phyloP scores from a whole-genome alignment of 2,329 filamentous ascomycete genomes.

The Aureobasidium lini region DNA sequence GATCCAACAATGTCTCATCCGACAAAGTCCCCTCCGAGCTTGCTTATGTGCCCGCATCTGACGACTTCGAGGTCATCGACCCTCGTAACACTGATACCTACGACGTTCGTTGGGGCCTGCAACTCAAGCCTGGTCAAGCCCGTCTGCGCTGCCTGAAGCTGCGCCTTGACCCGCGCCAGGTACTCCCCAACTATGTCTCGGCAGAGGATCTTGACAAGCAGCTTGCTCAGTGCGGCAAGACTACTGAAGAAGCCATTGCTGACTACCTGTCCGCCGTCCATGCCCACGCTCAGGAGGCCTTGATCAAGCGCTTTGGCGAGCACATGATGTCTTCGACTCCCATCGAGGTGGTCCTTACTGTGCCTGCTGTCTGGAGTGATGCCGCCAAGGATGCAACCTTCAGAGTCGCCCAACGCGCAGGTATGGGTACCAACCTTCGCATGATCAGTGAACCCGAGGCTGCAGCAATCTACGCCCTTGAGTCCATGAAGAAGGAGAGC shows the following conservation, averaged over 20 bases:
- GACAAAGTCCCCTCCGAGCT: conserved; percentile 82
- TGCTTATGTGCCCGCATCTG: conserved; percentile 39
- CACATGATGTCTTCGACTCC: conserved; percentile 45
- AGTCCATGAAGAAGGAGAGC: conserved; percentile 70
- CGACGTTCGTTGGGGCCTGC: conserved; percentile 78
- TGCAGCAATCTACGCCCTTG: conserved; percentile 70
- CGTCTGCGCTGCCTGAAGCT: conserved; percentile 76
- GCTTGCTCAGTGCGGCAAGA: conserved; percentile 67
- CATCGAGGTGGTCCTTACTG: conserved; percentile 73
- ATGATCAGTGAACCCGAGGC: conserved; percentile 71
- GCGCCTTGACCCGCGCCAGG: conserved; percentile 72
- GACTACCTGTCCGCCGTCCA: conserved; percentile 74
- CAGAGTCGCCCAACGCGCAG: conserved; percentile 67
- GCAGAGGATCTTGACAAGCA: conserved; percentile 63
- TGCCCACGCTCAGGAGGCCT: conserved; percentile 68
- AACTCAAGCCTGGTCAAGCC: conserved; percentile 70
- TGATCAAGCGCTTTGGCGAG: conserved; percentile 61
- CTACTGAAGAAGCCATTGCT: conserved; percentile 68
- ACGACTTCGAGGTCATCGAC: conserved; percentile 35
- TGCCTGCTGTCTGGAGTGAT: conserved; percentile 78
- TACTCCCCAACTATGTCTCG: conserved; percentile 72
- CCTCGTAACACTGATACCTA: conserved; percentile 22
- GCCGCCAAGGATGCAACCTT: conserved; percentile 77
- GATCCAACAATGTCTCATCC: conserved; percentile 77
- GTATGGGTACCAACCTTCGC: conserved; percentile 57